phyloP scores from a whole-genome alignment of 2,329 filamentous ascomycete genomes.

The Orbilia quercus region DNA sequence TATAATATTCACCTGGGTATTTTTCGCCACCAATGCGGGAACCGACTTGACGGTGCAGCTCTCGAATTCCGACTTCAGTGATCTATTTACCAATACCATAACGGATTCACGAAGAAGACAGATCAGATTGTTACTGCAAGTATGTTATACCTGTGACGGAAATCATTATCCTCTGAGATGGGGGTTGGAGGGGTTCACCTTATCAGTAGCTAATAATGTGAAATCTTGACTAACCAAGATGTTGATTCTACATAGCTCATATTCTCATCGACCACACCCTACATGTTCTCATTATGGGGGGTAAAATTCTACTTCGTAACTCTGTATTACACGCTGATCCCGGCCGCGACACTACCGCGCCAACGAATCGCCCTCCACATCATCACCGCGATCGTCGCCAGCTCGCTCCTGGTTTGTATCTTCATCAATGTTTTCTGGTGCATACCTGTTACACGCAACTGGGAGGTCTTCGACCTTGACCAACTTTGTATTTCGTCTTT shows the following conservation, averaged over 20 bases:
- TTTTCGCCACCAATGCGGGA: conserved; percentile 14
- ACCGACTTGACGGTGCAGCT: conserved; percentile 16
- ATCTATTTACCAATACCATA: too few species aligned
- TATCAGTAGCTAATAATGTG: not conserved
- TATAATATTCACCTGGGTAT: conserved; percentile 29
- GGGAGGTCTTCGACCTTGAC: conserved; percentile 28
- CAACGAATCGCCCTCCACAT: conserved; percentile 37
- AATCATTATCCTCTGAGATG: too few species aligned
- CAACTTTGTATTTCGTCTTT: conserved; percentile 20
- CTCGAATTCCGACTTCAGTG: too few species aligned
- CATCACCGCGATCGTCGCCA: conserved; percentile 19
- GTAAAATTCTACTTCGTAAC: conserved; percentile 37
- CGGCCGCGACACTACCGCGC: conserved; percentile 28
- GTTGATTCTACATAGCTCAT: conserved; percentile 12
- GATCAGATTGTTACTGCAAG: too few species aligned
- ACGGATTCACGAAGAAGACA: too few species aligned
- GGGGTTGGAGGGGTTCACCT: not conserved
- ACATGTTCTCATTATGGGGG: conserved; percentile 25
- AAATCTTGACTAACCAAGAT: too few species aligned
- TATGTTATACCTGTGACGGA: too few species aligned
- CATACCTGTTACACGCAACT: conserved; percentile 28
- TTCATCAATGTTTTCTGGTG: conserved; percentile 44
- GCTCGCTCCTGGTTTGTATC: conserved; percentile 7
- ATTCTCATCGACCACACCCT: conserved; percentile 15
- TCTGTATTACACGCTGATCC: conserved; percentile 31